Base-by-base conservation (phyloP, 495 filamentous ascomycete genomes). In the Penicillium bialowiezense region DNA sequence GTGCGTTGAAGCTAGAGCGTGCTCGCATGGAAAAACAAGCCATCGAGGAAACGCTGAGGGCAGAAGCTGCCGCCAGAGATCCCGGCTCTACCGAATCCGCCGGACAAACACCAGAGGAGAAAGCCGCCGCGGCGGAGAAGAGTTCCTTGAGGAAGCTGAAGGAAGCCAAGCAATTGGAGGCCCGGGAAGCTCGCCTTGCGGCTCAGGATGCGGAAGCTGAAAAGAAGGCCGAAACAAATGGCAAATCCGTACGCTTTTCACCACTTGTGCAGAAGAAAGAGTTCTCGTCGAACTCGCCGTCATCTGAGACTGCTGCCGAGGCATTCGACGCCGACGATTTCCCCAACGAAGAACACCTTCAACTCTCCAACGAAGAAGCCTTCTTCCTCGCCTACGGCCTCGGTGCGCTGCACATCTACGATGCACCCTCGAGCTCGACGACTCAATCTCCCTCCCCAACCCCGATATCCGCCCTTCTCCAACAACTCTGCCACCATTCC, bases 371-470 rank as follows among this genome's bases (percentile, higher is more conserved):
- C 2, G 92, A 96, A 62, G 93, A 99, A 71, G 83, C 90, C 3
- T 95, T 97, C 70, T 99, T 96, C 69, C 78, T 99, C 4, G 72
- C 75, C 10, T 99, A 91, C 62, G 84, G 76, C 2, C 75, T 99
- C 2, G 92, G 93, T 7, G 79, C 79, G n/a, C 75, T 99, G 19
- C 66, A 73, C 14, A 75, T 98, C 39, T 67, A 75, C 29, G 80
- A 87, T 53, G 19, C 35, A 21, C 45, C 36, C 13, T 31, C 10
- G 13, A 40, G 29, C 10, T 10, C 34, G 1, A 62, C 67, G 10
- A 78, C 71, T n/a, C 45, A 48, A 23, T 8, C 35, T 0, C 64
- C 75, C 32, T 62, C 46, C 13, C 33, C 52, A 18, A 68, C 73
- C 19, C 34, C 76, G 40, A 55, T 68, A 43, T 51, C 67, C 1